Evolutionary conservation across 768 basidiomycete genomes (phyloP).

Genomic region (Obba rivulosa): DNA sequence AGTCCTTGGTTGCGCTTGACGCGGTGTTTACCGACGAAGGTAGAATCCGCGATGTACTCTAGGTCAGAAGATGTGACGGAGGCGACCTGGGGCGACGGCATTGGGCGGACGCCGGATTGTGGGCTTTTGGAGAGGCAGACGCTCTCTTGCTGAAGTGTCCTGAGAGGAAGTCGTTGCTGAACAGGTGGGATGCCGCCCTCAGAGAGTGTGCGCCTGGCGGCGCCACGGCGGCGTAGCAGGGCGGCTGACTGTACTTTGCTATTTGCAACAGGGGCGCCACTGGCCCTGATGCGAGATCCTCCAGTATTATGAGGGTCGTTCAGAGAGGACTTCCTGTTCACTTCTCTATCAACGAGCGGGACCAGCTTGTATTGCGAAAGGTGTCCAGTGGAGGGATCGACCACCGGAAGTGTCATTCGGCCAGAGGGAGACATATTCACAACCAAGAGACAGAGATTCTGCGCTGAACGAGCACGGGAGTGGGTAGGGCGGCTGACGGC

Average conservation of each 20-base stretch:
- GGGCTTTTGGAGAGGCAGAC: no score
- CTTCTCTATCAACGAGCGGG: not conserved
- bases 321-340: not conserved
- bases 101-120: no score
- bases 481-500: no score
- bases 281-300: not conserved
- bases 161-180: no score
- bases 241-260: not conserved
- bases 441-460: no score
- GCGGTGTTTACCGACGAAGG: no score
- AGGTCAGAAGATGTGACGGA: no score
- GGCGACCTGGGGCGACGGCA: no score
- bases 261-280: not conserved
- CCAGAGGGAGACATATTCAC: not conserved
- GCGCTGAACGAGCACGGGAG: no score
- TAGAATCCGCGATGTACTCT: no score
- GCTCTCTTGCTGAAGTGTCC: no score
- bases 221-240: not conserved
- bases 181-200: not conserved
- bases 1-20: no score
- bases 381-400: constrained; percentile 2
- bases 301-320: not conserved
- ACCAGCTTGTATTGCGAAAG: constrained; percentile 1
- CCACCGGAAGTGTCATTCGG: constrained; percentile 1
- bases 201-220: not conserved